Base-by-base conservation (phyloP, 371 early-diverging fungal genomes). In the Mucor circinelloides region DNA sequence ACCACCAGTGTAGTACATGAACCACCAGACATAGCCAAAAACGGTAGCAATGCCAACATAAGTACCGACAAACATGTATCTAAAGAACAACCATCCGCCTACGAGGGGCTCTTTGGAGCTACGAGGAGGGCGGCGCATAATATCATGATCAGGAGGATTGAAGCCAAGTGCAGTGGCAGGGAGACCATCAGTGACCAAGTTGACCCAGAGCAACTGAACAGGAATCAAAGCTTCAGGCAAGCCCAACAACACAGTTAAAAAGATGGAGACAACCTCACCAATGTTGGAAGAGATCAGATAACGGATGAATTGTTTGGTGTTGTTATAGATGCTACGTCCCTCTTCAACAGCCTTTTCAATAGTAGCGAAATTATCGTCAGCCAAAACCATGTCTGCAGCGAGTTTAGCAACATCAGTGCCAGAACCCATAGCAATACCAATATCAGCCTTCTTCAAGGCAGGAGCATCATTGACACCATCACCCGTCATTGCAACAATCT, bases 381-480 rank as follows among this genome's bases (percentile, higher is more conserved):
- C 94, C 38, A 99, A 85, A 21, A 99, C 94, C 96, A 99, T 97
- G 78, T 99, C 99, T 46, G 95, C 91, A 19, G 99, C 99, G 30
- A 95, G 82, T 83, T 97, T 99, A 63, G 98, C 97, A 50, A 99
- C 98, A 75, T 99, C 99, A 2, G 99, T 97, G 68, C 99, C 99
- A 13, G 89, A 83, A 15, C 99, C 99, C 99, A 99, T 98, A 12
- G 99, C 96, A 66, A 98, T 88, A 77, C 99, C 99, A 78, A 99
- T 97, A 81, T 99, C 97, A 36, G 99, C 97, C 78, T 90, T 91
- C 79, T 97, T 97, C 63, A 99, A 81, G 19, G 99, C 98, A 27
- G 97, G 97, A 6, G 98, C 98, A 78, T 99, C 99, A 79, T 99
- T 98, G 44, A 97, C 98, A 84, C 99, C 99, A 76, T 99, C 99